Conservation (phyloP, 257 asterid genomes). For the Nicotiana undulata region DNA sequence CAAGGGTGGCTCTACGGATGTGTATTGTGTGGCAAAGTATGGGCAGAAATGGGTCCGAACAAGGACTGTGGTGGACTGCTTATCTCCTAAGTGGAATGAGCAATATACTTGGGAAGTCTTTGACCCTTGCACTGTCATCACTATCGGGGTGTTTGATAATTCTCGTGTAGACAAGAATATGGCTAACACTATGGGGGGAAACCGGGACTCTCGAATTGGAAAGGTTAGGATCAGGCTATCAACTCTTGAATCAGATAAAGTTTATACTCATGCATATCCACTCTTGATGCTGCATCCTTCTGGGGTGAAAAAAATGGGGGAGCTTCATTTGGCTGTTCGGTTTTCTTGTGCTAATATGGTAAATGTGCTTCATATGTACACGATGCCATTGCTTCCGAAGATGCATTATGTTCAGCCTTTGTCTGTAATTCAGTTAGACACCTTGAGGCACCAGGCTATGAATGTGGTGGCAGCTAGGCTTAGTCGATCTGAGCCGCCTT, state of each 20-base stretch:
- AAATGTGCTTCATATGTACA: slow-evolving; percentile 60
- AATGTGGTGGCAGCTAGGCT: slow-evolving; percentile 73
- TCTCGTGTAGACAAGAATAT: slow-evolving; percentile 53
- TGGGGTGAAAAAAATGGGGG: slow-evolving; percentile 90
- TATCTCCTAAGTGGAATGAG: slow-evolving; percentile 83
- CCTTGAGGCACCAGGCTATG: slow-evolving; percentile 72
- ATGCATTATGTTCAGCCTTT: slow-evolving; percentile 88
- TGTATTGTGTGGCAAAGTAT: slow-evolving; percentile 73
- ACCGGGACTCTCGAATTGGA: slow-evolving; percentile 62
- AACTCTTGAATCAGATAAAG: slow-evolving; percentile 67
- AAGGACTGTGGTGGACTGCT: slow-evolving; percentile 68
- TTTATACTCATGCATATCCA: slow-evolving; percentile 83
- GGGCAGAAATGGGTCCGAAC: slow-evolving; percentile 90
- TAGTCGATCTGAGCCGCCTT: slow-evolving; percentile 73
- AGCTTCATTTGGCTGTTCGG: slow-evolving; percentile 81
- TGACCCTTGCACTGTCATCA: slow-evolving; percentile 86
- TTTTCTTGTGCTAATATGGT: slow-evolving; percentile 69
- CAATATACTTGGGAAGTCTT: slow-evolving; percentile 93
- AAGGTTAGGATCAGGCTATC: slow-evolving; percentile 76
- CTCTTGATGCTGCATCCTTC: slow-evolving; percentile 71
- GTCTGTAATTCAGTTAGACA: slow-evolving; percentile 61
- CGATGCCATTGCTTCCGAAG: slow-evolving; percentile 72
- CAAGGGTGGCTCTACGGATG: slow-evolving; percentile 71
- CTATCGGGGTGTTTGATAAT: slow-evolving; percentile 73
- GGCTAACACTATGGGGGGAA: slow-evolving; percentile 11